Percentiles rank a stretch among this genome's conserved stretches.
Conservation (phyloP, 768 basidiomycete genomes). For the Asterophora lycoperdoides region DNA sequence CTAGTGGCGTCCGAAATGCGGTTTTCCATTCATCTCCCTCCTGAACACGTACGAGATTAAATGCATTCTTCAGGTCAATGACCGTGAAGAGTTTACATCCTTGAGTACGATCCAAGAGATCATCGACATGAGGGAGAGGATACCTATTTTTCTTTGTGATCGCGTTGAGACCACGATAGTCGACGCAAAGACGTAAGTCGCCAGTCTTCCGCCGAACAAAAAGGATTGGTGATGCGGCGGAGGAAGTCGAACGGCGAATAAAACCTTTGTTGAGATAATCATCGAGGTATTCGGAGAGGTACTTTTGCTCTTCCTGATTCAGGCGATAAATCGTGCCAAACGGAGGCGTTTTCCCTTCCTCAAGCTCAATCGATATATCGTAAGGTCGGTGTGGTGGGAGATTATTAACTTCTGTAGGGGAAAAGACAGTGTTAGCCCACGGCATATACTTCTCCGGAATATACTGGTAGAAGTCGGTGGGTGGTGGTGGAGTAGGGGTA, state of each 20-base stretch:
- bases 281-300: constrained; percentile 32
- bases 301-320: constrained; percentile 25
- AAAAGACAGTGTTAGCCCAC: constrained; percentile 24
- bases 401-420: constrained; percentile 18
- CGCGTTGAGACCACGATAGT: constrained; percentile 31
- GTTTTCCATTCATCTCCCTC: constrained; percentile 42
- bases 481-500: background rate
- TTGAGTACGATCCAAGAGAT: constrained; percentile 26
- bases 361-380: constrained; percentile 31
- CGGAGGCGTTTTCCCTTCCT: constrained; percentile 29
- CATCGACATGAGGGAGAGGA: constrained; percentile 24
- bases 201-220: constrained; percentile 33
- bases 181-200: constrained; percentile 27
- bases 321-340: constrained; percentile 34
- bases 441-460: constrained; percentile 22
- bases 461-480: background rate
- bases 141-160: constrained; percentile 23
- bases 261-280: constrained; percentile 33
- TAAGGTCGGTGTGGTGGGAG: constrained; percentile 31
- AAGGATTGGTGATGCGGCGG: constrained; percentile 28
- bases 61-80: constrained; percentile 37
- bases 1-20: constrained; percentile 33
- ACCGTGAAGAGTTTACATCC: constrained; percentile 25
- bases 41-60: constrained; percentile 31
- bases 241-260: constrained; percentile 30